phyloP scores from a whole-genome alignment of 768 basidiomycete species.

The Lactifluus echinatus region DNA sequence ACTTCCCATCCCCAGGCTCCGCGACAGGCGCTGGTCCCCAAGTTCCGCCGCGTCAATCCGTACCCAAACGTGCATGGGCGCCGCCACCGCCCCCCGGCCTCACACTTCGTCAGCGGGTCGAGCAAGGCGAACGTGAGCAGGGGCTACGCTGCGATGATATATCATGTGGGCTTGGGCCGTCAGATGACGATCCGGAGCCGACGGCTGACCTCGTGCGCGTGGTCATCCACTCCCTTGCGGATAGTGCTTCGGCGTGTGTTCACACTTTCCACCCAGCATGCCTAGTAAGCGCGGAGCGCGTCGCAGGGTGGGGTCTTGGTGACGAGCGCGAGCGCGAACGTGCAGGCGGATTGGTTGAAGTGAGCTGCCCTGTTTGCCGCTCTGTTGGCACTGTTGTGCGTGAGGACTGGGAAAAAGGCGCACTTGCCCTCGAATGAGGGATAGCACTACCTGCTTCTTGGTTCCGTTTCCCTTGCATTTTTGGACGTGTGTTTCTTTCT shows the following conservation, averaged over 20 bases:
- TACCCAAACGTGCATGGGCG: slow-evolving; percentile 44
- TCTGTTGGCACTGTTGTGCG: slow-evolving; percentile 50
- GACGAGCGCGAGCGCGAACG: slow-evolving; percentile 29
- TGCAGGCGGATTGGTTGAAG: slow-evolving; percentile 39
- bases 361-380: slow-evolving; percentile 69
- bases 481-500: not conserved
- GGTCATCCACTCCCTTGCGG: slow-evolving; percentile 27
- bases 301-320: slow-evolving; percentile 46
- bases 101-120: slow-evolving; percentile 65
- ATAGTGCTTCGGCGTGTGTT: slow-evolving; percentile 36
- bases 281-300: slow-evolving; percentile 59
- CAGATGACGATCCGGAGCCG: slow-evolving; percentile 57
- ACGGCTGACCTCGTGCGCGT: slow-evolving; percentile 31
- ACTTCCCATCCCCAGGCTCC: not conserved
- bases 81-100: slow-evolving; percentile 57
- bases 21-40: not conserved
- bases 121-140: slow-evolving; percentile 61
- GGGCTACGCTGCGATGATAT: slow-evolving; percentile 66
- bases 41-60: slow-evolving; percentile 24
- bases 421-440: slow-evolving; percentile 22
- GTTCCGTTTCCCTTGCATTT: too few species aligned
- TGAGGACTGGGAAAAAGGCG: slow-evolving; percentile 53
- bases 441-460: too few species aligned
- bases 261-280: slow-evolving; percentile 70
- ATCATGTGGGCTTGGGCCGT: slow-evolving; percentile 67